These are phyloP conservation scores for Fraxinus anomala DNA, from an alignment of 257 asterid species.

Conservation along the genomic window DNA sequence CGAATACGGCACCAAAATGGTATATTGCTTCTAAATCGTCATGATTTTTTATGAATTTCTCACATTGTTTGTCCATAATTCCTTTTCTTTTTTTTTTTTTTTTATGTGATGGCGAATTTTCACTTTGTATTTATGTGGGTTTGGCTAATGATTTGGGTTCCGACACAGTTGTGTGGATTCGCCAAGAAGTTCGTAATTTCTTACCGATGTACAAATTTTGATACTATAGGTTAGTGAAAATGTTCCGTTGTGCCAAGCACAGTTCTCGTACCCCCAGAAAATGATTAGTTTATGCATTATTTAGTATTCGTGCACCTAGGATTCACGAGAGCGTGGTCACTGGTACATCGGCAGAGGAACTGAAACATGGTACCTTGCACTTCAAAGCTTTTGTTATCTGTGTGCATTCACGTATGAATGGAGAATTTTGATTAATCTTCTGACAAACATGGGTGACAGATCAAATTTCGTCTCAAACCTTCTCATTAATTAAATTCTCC, in stretches of 20 bases:
- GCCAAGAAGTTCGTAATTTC: not conserved
- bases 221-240: constrained; percentile 1
- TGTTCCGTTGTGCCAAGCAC: no score
- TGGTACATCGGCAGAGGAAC: not conserved
- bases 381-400: not conserved
- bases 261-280: no score
- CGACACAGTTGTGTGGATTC: not conserved
- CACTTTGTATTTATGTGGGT: not conserved
- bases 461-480: no score
- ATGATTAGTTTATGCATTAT: no score
- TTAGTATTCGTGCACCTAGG: not conserved
- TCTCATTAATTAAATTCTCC: not conserved
- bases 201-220: not conserved
- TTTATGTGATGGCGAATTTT: not conserved
- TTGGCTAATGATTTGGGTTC: constrained; percentile 3
- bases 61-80: not conserved
- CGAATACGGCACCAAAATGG: constrained; percentile 96
- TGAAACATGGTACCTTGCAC: no score
- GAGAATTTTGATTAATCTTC: not conserved
- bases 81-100: no score
- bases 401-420: not conserved
- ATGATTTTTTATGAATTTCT: not conserved
- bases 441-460: not conserved
- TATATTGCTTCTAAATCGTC: constrained; percentile 13
- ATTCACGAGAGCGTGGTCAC: not conserved